A percentile compares a stretch with the other conserved stretches of the same genome.
Conservation (phyloP, 2,329 filamentous ascomycete genomes). For the Grosmannia clavigera region DNA sequence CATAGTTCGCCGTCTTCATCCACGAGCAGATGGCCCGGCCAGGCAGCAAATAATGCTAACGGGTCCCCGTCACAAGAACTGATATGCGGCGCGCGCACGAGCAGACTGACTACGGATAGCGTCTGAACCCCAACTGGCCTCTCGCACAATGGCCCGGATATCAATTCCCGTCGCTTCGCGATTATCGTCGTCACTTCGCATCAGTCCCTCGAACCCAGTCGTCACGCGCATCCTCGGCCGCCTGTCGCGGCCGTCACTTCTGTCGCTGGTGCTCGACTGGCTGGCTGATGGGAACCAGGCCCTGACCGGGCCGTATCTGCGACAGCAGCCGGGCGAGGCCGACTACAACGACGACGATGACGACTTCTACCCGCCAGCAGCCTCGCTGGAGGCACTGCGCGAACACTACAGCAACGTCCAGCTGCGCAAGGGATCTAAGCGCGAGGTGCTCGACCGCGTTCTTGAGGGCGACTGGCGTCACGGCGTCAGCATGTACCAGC, state of each 20-base stretch:
- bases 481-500: conserved; percentile 51
- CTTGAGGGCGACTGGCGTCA: conserved; percentile 57
- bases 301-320: conserved; percentile 47
- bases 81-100: too few relatives aligned
- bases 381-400: conserved; percentile 53
- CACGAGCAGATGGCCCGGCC: too few relatives aligned
- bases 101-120: too few relatives aligned
- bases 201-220: conserved; percentile 51
- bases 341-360: conserved; percentile 38
- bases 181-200: conserved; percentile 57
- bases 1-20: neutral
- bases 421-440: conserved; percentile 45
- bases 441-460: conserved; percentile 51
- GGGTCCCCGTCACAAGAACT: too few relatives aligned
- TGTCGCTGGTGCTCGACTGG: conserved; percentile 67
- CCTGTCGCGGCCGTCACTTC: conserved; percentile 58
- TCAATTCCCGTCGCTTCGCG: conserved; percentile 60
- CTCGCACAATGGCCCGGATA: conserved; percentile 34
- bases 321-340: conserved; percentile 9
- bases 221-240: conserved; percentile 55
- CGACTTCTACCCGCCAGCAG: conserved; percentile 57
- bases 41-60: too few relatives aligned
- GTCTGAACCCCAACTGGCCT: too few relatives aligned
- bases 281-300: conserved; percentile 53
- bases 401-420: conserved; percentile 51